phyloP scores from a whole-genome alignment of 139 green algal genomes.

The Chlamydomonas sp. region DNA sequence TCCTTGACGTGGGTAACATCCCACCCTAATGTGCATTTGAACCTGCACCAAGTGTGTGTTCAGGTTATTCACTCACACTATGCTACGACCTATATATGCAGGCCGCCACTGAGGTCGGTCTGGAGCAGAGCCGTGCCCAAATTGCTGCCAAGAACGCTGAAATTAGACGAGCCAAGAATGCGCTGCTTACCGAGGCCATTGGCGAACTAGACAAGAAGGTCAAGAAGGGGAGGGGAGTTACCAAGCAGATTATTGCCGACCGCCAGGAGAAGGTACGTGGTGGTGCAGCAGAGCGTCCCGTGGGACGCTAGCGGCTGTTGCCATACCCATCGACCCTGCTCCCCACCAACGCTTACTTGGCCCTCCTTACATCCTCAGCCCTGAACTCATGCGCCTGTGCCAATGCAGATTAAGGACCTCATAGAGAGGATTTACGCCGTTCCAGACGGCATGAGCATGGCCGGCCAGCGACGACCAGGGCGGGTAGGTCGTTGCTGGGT shows the following conservation, averaged over 20 bases:
- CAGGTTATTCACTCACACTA: too few relatives aligned
- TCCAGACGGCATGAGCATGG: slow-evolving; percentile 65
- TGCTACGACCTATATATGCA: slow-evolving; percentile 42
- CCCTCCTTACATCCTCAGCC: too few relatives aligned
- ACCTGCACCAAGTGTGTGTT: too few relatives aligned
- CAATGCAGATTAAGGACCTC: slow-evolving; percentile 66
- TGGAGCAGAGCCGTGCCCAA: slow-evolving; percentile 80
- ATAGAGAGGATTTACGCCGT: slow-evolving; percentile 67
- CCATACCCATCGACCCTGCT: too few relatives aligned
- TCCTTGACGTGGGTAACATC: slow-evolving; percentile 65
- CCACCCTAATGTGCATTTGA: too few relatives aligned
- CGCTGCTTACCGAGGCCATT: slow-evolving; percentile 57
- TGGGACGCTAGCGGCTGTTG: too few relatives aligned
- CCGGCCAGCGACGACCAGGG: slow-evolving; percentile 39
- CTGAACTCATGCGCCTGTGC: neutral
- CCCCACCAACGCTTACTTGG: too few relatives aligned
- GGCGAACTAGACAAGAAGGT: slow-evolving; percentile 54
- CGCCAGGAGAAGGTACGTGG: slow-evolving; percentile 51
- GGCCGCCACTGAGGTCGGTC: slow-evolving; percentile 70
- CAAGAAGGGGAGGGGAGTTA: slow-evolving; percentile 77
- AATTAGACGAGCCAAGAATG: slow-evolving; percentile 71
- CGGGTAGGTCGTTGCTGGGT: neutral
- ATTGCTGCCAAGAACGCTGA: slow-evolving; percentile 86
- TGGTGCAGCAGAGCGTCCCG: neutral
- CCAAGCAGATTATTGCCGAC: slow-evolving; percentile 62